These are phyloP conservation scores for Ophiocordyceps robertsii DNA, from an alignment of 2,329 filamentous ascomycete genomes.

Conservation along the genomic window DNA sequence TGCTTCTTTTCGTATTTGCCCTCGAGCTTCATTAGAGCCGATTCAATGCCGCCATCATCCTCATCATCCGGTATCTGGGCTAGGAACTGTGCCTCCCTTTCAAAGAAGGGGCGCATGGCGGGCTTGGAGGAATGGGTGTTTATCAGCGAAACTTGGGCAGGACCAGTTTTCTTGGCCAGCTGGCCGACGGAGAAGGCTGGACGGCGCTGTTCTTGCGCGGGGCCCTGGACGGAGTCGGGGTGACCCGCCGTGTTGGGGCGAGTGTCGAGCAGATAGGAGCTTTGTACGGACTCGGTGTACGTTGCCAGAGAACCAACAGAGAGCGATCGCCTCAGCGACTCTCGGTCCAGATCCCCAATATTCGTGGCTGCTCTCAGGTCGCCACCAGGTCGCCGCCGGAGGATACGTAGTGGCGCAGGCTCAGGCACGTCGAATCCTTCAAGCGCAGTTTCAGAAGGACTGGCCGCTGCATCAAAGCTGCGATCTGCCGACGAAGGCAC, in stretches of 20 bases:
- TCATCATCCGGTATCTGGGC: conserved; percentile 75
- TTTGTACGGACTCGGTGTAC: conserved; percentile 46
- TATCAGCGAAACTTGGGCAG: conserved; percentile 38
- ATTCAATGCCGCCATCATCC: conserved; percentile 77
- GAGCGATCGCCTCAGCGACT: conserved; percentile 35
- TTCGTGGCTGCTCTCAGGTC: conserved; percentile 57
- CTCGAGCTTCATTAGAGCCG: conserved; percentile 84
- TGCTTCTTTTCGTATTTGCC: conserved; percentile 58
- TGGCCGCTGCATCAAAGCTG: conserved; percentile 49
- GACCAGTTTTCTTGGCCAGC: conserved; percentile 35
- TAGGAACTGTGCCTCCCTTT: conserved; percentile 75
- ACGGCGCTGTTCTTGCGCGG: conserved; percentile 14
- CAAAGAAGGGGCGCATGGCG: conserved; percentile 62
- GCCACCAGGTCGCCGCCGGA: conserved; percentile 62
- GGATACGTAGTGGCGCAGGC: conserved; percentile 43
- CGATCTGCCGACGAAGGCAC: conserved; percentile 34
- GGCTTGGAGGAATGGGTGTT: conserved; percentile 51
- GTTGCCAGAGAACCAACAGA: conserved; percentile 47
- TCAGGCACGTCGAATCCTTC: conserved; percentile 23
- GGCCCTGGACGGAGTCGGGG: conserved; percentile 8
- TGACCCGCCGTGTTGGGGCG: conserved; percentile 13
- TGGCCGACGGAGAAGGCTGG: conserved; percentile 45
- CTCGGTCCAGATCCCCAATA: conserved; percentile 44
- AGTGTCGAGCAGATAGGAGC: conserved; percentile 38
- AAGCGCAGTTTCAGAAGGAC: conserved; percentile 35